Conservation (phyloP, 179 eudicot genomes). For the Camellia oleifera region DNA sequence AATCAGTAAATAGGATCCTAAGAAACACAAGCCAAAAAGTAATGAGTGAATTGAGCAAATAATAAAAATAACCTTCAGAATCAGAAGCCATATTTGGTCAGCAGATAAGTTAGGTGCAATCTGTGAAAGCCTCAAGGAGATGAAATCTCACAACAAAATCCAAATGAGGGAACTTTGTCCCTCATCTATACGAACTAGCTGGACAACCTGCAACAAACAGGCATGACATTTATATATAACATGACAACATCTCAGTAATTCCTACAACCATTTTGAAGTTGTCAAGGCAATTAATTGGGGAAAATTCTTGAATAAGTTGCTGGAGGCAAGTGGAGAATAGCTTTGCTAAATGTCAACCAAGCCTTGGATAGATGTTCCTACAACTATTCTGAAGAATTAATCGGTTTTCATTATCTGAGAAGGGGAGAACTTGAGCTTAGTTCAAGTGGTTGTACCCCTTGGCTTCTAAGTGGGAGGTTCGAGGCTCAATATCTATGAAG, state of each 20-base stretch:
- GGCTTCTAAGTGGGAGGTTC: no score
- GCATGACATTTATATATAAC: neutral
- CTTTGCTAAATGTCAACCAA: no score
- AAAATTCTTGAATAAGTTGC: no score
- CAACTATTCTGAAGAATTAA: no score
- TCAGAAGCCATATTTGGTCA: conserved; percentile 15
- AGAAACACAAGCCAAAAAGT: neutral
- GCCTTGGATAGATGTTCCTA: no score
- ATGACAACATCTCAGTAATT: neutral
- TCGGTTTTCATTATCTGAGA: no score
- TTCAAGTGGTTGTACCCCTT: no score
- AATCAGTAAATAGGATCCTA: neutral
- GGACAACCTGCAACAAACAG: no score
- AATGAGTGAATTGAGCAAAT: neutral
- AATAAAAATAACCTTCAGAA: conserved; percentile 15
- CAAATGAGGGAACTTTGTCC: neutral
- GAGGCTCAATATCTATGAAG: no score
- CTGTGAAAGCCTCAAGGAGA: neutral
- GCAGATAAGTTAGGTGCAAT: neutral
- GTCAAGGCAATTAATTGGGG: no score
- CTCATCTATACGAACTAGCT: neutral
- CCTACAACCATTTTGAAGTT: neutral
- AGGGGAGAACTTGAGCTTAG: no score
- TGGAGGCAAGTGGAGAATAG: no score
- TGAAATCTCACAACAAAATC: neutral